Evolutionary conservation across 2,329 filamentous ascomycete genomes (phyloP).

Genomic region (Cladosporium colombiae): DNA sequence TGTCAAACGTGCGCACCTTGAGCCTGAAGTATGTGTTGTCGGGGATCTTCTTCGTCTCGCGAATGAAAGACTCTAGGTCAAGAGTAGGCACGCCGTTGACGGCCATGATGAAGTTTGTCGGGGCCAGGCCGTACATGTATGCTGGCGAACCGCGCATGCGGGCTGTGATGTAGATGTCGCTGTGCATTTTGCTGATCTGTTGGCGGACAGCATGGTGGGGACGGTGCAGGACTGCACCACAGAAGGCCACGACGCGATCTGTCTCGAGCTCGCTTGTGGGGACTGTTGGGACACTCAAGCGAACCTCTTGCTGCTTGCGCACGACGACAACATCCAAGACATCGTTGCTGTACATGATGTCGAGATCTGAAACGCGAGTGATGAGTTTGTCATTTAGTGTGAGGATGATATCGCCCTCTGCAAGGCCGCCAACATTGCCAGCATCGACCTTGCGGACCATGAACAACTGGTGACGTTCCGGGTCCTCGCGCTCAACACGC

Average conservation of each 20-base stretch:
- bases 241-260: constrained; percentile 88
- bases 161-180: constrained; percentile 92
- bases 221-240: constrained; percentile 86
- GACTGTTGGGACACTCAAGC: constrained; percentile 78
- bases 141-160: constrained; percentile 79
- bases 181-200: constrained; percentile 94
- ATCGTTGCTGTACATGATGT: constrained; percentile 93
- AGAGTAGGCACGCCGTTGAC: constrained; percentile 87
- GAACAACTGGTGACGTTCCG: constrained; percentile 92
- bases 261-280: constrained; percentile 90
- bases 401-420: constrained; percentile 90
- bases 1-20: constrained; percentile 97
- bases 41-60: constrained; percentile 80
- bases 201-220: constrained; percentile 96
- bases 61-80: constrained; percentile 77
- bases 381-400: constrained; percentile 90
- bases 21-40: constrained; percentile 98
- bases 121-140: constrained; percentile 87
- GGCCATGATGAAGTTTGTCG: constrained; percentile 96
- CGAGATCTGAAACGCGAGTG: constrained; percentile 87
- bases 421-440: constrained; percentile 63
- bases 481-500: constrained; percentile 83
- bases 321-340: constrained; percentile 82
- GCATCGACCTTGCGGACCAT: constrained; percentile 92
- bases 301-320: constrained; percentile 77